Conservation (phyloP, 371 early-diverging fungal species). For the Actinomortierella ambigua region DNA sequence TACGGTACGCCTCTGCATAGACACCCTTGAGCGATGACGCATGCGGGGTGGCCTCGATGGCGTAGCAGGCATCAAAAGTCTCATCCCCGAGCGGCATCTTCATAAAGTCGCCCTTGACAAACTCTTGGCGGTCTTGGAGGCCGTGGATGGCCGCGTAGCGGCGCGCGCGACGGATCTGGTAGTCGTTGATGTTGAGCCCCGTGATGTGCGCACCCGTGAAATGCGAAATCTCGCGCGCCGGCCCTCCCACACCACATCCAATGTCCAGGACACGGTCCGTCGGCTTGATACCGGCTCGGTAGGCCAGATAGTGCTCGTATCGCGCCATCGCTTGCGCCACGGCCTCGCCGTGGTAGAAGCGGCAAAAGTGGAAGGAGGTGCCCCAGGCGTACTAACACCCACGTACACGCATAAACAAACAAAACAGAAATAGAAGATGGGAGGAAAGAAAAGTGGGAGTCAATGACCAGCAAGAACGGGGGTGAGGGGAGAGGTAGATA, state of each 20-base stretch:
- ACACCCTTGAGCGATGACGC: constrained; percentile 63
- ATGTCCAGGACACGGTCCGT: constrained; percentile 82
- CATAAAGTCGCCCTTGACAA: constrained; percentile 88
- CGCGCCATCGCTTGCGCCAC: constrained; percentile 83
- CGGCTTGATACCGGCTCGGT: constrained; percentile 66
- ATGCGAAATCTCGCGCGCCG: constrained; percentile 87
- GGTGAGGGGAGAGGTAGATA: no score
- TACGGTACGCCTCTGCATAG: constrained; percentile 85
- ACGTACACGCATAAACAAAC: no score
- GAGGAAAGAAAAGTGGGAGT: no score
- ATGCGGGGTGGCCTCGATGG: constrained; percentile 92
- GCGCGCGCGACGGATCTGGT: constrained; percentile 83
- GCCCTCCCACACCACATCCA: constrained; percentile 94
- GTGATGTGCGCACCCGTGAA: constrained; percentile 88
- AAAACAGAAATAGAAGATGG: no score
- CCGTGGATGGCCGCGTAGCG: constrained; percentile 72
- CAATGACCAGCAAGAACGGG: no score
- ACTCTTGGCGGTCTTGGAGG: constrained; percentile 61
- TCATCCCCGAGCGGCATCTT: constrained; percentile 84
- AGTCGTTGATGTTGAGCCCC: constrained; percentile 93
- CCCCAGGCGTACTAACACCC: constrained; percentile 92
- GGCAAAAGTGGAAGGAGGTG: constrained; percentile 86
- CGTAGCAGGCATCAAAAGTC: constrained; percentile 84
- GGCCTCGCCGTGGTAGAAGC: constrained; percentile 72
- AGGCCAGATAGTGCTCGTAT: constrained; percentile 88